Evolutionary conservation across 2,329 filamentous ascomycete genomes (phyloP).

Genomic region (Bretziella fagacearum): DNA sequence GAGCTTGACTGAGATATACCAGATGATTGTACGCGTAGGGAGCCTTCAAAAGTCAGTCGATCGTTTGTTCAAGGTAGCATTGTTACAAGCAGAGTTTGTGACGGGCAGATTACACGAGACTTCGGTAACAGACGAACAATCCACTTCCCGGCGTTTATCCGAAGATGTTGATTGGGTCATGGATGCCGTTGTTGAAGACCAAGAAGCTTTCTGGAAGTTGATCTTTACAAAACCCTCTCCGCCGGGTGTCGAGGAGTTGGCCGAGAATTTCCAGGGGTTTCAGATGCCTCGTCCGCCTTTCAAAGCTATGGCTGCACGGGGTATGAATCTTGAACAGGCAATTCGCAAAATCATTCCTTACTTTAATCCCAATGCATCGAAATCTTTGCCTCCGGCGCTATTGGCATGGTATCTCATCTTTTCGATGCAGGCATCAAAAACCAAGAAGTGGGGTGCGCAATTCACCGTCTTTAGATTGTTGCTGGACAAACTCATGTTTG

Average conservation of each 20-base stretch:
- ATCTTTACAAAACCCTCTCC: slow-evolving; percentile 5
- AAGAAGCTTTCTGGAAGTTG: slow-evolving; percentile 12
- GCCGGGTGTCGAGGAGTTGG: background rate
- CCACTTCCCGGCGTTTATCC: background rate
- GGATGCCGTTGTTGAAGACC: slow-evolving; percentile 8
- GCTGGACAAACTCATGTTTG: slow-evolving; percentile 9
- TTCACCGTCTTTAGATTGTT: slow-evolving; percentile 10
- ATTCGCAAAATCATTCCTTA: slow-evolving; percentile 8
- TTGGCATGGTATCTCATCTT: slow-evolving; percentile 13
- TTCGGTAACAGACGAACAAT: background rate
- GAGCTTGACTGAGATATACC: slow-evolving; percentile 7
- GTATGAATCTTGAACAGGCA: slow-evolving; percentile 4
- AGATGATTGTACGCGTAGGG: slow-evolving; percentile 1
- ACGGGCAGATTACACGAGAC: background rate
- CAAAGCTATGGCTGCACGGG: background rate
- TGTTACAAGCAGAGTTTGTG: slow-evolving; percentile 5
- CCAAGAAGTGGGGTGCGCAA: background rate
- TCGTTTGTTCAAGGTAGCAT: slow-evolving; percentile 9
- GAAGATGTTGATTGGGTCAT: background rate
- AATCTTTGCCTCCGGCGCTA: slow-evolving; percentile 3
- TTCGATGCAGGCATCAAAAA: background rate
- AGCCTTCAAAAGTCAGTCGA: background rate
- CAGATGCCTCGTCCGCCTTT: background rate
- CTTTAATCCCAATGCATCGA: background rate
- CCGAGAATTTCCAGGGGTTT: background rate